Percentiles rank a stretch among this genome's conserved stretches.
These are phyloP conservation scores for Begonia peltatifolia DNA, from an alignment of 306 rosid genomes.

Conservation along the genomic window DNA sequence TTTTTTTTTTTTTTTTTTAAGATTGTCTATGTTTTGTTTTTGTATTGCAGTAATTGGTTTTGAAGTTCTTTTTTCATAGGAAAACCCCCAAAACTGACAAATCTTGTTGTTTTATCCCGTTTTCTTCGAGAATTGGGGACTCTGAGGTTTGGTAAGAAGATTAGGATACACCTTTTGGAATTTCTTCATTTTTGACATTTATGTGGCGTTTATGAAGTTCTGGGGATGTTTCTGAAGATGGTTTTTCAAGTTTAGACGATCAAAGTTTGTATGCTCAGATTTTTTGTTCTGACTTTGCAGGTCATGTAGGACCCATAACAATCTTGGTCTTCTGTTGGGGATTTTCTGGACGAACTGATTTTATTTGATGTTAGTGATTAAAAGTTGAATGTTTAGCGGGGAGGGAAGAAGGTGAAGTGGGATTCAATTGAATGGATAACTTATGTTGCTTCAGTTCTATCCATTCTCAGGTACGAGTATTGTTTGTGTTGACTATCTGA, in stretches of 20 bases:
- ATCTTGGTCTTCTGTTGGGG: background rate
- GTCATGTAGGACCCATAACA: slow-evolving; percentile 4
- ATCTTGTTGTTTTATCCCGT: slow-evolving; percentile 8
- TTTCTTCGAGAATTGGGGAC: slow-evolving; percentile 14
- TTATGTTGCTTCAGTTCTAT: slow-evolving; percentile 67
- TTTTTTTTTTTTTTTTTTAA: no score
- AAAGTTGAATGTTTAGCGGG: slow-evolving; percentile 41
- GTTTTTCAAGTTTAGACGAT: background rate
- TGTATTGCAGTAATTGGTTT: no score
- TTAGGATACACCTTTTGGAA: slow-evolving; percentile 13
- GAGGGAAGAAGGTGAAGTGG: slow-evolving; percentile 28
- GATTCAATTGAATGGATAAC: slow-evolving; percentile 50
- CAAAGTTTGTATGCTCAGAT: slow-evolving; percentile 21
- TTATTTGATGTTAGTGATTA: slow-evolving; percentile 12
- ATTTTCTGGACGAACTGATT: slow-evolving; percentile 6
- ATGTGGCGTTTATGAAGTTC: slow-evolving; percentile 4
- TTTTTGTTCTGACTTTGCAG: slow-evolving; percentile 15
- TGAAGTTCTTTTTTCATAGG: background rate
- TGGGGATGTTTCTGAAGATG: background rate
- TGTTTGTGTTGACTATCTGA: no score
- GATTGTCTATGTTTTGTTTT: no score
- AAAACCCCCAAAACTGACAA: background rate
- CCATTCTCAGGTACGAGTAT: slow-evolving; percentile 32
- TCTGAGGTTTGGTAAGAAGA: slow-evolving; percentile 32
- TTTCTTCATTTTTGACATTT: slow-evolving; percentile 2